Evolutionary conservation across 2,329 filamentous ascomycete species (phyloP).

Genomic region (Rachicladosporium sp.): DNA sequence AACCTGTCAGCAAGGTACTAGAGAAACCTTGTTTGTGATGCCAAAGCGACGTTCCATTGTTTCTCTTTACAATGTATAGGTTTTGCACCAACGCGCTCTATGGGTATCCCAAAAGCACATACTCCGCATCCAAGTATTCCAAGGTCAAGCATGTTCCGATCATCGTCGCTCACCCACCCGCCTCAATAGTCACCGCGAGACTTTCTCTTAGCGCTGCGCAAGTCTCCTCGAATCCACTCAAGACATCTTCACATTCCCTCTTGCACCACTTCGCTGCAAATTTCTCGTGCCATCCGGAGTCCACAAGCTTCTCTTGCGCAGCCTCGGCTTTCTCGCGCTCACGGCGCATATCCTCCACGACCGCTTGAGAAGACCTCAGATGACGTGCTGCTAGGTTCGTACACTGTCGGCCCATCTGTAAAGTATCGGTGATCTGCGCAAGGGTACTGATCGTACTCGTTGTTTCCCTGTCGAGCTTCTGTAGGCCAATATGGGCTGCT

Average conservation of each 20-base stretch:
- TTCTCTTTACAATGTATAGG: no score
- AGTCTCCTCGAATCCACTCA: slow-evolving; percentile 82
- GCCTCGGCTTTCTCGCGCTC: slow-evolving; percentile 76
- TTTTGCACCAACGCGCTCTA: no score
- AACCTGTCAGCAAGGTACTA: no score
- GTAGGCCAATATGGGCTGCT: slow-evolving; percentile 52
- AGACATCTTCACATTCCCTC: slow-evolving; percentile 71
- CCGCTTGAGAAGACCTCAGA: slow-evolving; percentile 68
- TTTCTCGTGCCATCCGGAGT: slow-evolving; percentile 65
- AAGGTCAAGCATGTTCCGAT: no score
- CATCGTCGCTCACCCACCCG: not conserved
- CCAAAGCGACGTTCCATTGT: no score
- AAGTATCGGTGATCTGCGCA: slow-evolving; percentile 74
- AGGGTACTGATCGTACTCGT: slow-evolving; percentile 65
- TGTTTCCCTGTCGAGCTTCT: slow-evolving; percentile 54
- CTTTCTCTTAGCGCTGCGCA: slow-evolving; percentile 64
- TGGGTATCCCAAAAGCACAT: no score
- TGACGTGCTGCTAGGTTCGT: slow-evolving; percentile 70
- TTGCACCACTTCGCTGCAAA: slow-evolving; percentile 70
- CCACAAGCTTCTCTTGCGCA: slow-evolving; percentile 67
- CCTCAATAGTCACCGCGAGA: slow-evolving; percentile 4
- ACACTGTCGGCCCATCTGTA: slow-evolving; percentile 88
- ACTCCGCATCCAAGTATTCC: no score
- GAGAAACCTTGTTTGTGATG: no score
- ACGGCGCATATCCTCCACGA: slow-evolving; percentile 70